Conservation (phyloP, 2,329 filamentous ascomycete genomes). For the Ascosphaera pollenicola region DNA sequence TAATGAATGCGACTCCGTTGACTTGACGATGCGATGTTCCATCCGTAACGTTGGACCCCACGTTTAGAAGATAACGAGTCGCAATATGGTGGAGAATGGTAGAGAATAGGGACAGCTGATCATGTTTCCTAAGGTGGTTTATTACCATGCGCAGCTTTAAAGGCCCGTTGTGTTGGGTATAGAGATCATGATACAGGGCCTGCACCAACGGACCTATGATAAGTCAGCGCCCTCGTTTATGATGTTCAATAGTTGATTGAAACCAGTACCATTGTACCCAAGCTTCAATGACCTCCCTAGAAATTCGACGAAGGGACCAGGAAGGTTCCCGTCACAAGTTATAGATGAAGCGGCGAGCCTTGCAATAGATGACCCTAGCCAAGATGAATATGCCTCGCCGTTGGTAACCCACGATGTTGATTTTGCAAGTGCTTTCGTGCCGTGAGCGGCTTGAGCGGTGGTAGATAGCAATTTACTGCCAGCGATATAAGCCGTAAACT, state of each 20-base stretch:
- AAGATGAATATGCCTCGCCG: constrained; percentile 41
- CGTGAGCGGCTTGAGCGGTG: constrained; percentile 30
- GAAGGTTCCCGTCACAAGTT: constrained; percentile 10
- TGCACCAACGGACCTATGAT: constrained; percentile 18
- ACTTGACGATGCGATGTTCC: constrained; percentile 15
- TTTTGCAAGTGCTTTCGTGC: constrained; percentile 13
- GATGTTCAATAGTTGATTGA: not conserved
- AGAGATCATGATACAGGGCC: constrained; percentile 17
- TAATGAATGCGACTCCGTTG: constrained; percentile 35
- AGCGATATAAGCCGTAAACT: constrained; percentile 34
- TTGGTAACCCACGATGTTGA: constrained; percentile 37
- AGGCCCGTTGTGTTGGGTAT: constrained; percentile 12
- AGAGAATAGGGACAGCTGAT: constrained; percentile 25
- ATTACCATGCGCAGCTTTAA: constrained; percentile 16
- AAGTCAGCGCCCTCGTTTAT: constrained; percentile 4
- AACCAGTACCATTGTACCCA: constrained; percentile 42
- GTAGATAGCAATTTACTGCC: constrained; percentile 37
- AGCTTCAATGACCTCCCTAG: constrained; percentile 41
- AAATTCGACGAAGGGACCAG: constrained; percentile 21
- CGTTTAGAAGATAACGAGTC: constrained; percentile 16
- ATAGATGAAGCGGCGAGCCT: constrained; percentile 21
- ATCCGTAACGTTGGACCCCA: constrained; percentile 4
- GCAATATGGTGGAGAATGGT: constrained; percentile 23
- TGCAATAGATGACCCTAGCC: constrained; percentile 46
- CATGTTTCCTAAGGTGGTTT: constrained; percentile 21